phyloP scores from a whole-genome alignment of 148 eudicot species.

The Bassia scoparia region DNA sequence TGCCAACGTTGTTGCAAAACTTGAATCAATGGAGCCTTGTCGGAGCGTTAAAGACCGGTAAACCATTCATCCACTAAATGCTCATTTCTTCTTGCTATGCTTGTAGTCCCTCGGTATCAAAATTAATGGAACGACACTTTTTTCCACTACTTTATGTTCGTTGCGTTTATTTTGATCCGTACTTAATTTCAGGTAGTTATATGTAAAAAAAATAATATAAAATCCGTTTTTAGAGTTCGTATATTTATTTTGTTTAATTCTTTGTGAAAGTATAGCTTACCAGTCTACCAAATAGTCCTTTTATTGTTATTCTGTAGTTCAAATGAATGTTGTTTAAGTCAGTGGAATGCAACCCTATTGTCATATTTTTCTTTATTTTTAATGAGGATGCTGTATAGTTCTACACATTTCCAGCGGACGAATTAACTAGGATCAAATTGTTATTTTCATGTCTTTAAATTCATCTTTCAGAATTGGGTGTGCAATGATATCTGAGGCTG shows the following conservation, averaged over 20 bases:
- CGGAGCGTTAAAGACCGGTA: conserved; percentile 79
- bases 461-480: conserved; percentile 47
- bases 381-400: not conserved
- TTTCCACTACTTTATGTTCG: too few species aligned
- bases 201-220: too few species aligned
- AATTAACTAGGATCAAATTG: not conserved
- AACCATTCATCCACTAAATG: not conserved
- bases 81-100: not conserved
- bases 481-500: conserved; percentile 64
- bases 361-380: not conserved
- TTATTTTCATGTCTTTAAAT: conserved; percentile 7
- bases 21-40: conserved; percentile 73
- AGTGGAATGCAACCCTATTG: not conserved
- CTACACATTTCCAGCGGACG: too few species aligned
- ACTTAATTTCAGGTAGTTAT: too few species aligned
- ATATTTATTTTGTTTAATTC: too few species aligned
- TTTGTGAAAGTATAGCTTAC: not conserved
- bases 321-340: not conserved
- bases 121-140: too few species aligned
- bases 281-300: not conserved
- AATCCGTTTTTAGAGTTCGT: too few species aligned
- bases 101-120: too few species aligned
- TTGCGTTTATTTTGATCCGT: too few species aligned
- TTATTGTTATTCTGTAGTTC: not conserved
- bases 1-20: conserved; percentile 72